A percentile compares a stretch with the other conserved stretches of the same genome.
These are phyloP conservation scores for Gymnopilus junonius DNA, from an alignment of 768 basidiomycete genomes.

Conservation along the genomic window DNA sequence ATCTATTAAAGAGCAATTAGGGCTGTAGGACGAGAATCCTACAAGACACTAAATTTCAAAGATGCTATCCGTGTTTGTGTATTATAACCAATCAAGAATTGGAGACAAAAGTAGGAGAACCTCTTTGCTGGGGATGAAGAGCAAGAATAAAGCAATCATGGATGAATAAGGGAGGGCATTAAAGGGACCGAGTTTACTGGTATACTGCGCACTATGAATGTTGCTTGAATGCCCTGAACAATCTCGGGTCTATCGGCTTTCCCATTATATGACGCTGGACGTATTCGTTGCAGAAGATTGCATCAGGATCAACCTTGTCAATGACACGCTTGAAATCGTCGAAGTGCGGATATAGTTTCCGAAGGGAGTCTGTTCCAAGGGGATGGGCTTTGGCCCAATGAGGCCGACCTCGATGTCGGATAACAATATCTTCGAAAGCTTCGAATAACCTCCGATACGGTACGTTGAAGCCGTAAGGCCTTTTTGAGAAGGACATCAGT, in stretches of 20 bases:
- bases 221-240: constrained; percentile 48
- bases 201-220: constrained; percentile 20
- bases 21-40: constrained; percentile 45
- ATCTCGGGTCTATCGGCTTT: constrained; percentile 43
- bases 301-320: constrained; percentile 69
- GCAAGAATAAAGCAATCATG: not conserved
- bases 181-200: not conserved
- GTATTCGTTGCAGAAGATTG: constrained; percentile 88
- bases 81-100: not conserved
- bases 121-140: not conserved
- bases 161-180: not conserved
- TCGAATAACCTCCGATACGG: constrained; percentile 82
- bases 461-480: constrained; percentile 84
- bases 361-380: constrained; percentile 66
- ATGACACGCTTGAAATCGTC: constrained; percentile 75
- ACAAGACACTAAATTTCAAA: not conserved
- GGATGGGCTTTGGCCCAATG: constrained; percentile 97
- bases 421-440: constrained; percentile 74
- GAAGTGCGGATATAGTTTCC: constrained; percentile 78
- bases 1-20: constrained; percentile 86
- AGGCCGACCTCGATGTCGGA: constrained; percentile 76
- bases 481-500: constrained; percentile 31
- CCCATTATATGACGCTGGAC: constrained; percentile 87
- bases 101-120: not conserved
- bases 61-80: not conserved